A percentile compares a stretch with the other conserved stretches of the same genome.
Conservation (phyloP, 148 eudicot genomes). For the Polygonum aviculare region DNA sequence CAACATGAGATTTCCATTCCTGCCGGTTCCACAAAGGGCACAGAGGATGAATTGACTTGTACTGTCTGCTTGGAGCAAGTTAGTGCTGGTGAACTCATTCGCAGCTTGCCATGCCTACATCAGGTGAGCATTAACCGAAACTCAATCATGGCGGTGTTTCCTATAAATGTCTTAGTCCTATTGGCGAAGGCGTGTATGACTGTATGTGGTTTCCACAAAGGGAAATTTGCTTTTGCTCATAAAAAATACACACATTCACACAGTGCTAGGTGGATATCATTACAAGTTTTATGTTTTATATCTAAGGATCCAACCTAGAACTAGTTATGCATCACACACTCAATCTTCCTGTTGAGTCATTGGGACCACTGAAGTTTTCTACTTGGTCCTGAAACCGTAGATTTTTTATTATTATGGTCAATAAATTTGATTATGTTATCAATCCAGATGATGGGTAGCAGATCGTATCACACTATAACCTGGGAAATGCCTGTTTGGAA, state of each 20-base stretch:
- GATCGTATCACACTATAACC: neutral
- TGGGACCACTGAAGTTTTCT: neutral
- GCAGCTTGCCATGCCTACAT: conserved; percentile 93
- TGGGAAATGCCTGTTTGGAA: neutral
- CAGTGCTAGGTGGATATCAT: neutral
- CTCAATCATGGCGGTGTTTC: neutral
- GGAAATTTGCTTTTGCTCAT: conserved; percentile 1
- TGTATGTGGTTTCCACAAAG: no score
- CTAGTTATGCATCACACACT: neutral
- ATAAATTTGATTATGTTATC: neutral
- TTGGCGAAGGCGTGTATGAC: neutral
- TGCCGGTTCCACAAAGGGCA: conserved; percentile 29
- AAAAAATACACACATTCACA: neutral
- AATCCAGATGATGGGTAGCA: neutral
- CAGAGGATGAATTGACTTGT: conserved; percentile 79
- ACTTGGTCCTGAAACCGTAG: neutral
- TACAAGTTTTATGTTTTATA: neutral
- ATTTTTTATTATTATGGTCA: no score
- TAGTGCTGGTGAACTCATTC: conserved; percentile 62
- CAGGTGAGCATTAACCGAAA: conserved; percentile 37
- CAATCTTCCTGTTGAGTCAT: neutral
- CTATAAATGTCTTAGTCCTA: neutral
- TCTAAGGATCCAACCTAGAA: neutral
- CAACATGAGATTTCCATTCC: conserved; percentile 39
- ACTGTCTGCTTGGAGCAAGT: conserved; percentile 97